Evolutionary conservation across 441 rosid species (phyloP).

Genomic region (Pelargonium citronellum): DNA sequence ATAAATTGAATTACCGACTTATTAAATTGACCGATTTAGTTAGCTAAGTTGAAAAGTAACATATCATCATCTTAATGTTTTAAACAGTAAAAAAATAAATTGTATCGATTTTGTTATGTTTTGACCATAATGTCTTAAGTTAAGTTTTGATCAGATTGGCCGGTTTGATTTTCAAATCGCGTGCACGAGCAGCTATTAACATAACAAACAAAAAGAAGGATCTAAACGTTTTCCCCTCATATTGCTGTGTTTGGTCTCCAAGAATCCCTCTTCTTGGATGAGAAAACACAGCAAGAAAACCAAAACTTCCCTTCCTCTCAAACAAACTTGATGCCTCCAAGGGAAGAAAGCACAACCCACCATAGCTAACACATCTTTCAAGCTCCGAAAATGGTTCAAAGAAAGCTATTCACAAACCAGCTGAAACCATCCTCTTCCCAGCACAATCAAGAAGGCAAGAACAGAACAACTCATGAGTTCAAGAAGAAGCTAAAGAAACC

Average conservation of each 20-base stretch:
- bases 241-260: not conserved
- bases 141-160: no score
- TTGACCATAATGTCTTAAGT: no score
- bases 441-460: constrained; percentile 29
- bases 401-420: not conserved
- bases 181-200: no score
- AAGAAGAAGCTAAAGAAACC: constrained; percentile 68
- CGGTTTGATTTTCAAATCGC: no score
- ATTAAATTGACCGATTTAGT: no score
- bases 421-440: not conserved
- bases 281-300: no score
- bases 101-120: no score
- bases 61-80: no score
- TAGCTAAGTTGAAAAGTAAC: no score
- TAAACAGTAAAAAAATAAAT: no score
- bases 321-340: not conserved
- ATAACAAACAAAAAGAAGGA: no score
- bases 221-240: not conserved
- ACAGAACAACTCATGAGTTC: constrained; percentile 36
- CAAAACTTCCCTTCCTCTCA: not conserved
- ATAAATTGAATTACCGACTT: no score
- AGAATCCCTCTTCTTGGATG: not conserved
- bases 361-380: not conserved
- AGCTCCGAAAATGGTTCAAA: not conserved
- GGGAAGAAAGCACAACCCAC: not conserved